Evolutionary conservation across 2,329 filamentous ascomycete species (phyloP), one percentile per base, ranked within the genome.

Genomic region (Pseudomassariella vexata): DNA sequence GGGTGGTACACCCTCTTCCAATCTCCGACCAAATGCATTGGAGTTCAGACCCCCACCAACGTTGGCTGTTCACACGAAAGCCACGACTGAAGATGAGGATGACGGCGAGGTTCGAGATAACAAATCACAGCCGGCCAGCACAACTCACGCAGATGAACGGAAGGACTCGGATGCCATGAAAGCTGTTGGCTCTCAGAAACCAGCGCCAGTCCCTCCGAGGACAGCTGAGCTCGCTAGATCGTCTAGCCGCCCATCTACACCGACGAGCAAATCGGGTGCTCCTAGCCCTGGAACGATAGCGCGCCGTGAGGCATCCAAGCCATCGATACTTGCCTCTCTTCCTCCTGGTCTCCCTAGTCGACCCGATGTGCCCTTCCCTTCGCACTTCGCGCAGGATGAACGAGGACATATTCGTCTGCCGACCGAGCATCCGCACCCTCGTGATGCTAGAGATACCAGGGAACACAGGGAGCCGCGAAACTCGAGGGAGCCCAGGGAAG

Each of bases 91-190:
- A 39, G 73, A 76, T 32, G 82, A 87, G 52, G n/a, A n/a, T n/a
- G 82, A 87, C 48, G 82, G 82, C 14, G 82, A 87, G 52, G 80
- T 85, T 16, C 74, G 78, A 40, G 82, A 85, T 45, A 65, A 62
- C 20, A 76, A 63, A 26, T 15, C 28, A 23, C 23, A 29, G 18
- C 6, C 9, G 11, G 32, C n/a, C 6, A 27, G n/a, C 17, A 19
- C 10, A 9, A 10, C 32, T 24, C 30, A 34, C 18, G 32, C 38
- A 30, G 27, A 30, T 16, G 28, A 47, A 24, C 32, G 36, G 32
- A 47, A 45, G 22, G 49, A 50, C 15, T n/a, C 32, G 10, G 30
- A 43, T 15, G 10, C 38, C 11, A 19, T 37, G 8, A 40, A 36
- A 22, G 29, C 43, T 27, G 21, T 32, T 30, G 29, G 29, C 18